A percentile compares a stretch with the other conserved stretches of the same genome.
phyloP scores from a whole-genome alignment of 2,329 filamentous ascomycete genomes.

The Fusarium citri region DNA sequence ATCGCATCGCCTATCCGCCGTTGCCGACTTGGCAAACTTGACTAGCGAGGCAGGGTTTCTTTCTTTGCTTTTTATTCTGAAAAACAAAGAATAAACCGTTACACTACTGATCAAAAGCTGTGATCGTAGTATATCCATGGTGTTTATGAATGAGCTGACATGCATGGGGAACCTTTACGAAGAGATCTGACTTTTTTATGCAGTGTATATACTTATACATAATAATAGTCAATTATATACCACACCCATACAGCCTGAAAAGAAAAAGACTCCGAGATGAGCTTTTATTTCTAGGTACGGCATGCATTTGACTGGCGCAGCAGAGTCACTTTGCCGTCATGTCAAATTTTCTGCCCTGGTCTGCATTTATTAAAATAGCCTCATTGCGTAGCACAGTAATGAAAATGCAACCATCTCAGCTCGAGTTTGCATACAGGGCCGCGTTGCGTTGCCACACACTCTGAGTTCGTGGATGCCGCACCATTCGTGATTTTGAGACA shows the following conservation, averaged over 20 bases:
- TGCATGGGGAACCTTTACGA: background rate
- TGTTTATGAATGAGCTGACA: conserved; percentile 1
- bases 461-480: background rate
- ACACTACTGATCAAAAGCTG: background rate
- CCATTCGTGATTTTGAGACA: conserved; percentile 1
- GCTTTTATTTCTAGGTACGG: conserved; percentile 6
- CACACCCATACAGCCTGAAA: background rate
- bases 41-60: background rate
- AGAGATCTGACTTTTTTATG: background rate
- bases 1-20: conserved; percentile 21
- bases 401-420: conserved; percentile 27
- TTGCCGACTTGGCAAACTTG: conserved; percentile 34
- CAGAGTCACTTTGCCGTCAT: background rate
- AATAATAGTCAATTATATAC: background rate
- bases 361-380: conserved; percentile 18
- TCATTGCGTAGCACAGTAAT: background rate
- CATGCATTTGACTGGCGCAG: background rate
- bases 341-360: background rate
- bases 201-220: conserved; percentile 9
- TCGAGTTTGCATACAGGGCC: conserved; percentile 13
- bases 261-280: conserved; percentile 8
- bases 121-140: background rate
- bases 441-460: background rate
- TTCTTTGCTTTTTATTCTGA: background rate
- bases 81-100: background rate